Base-by-base conservation (phyloP, 176 grass and related monocot species). In the Zoysia pacifica region DNA sequence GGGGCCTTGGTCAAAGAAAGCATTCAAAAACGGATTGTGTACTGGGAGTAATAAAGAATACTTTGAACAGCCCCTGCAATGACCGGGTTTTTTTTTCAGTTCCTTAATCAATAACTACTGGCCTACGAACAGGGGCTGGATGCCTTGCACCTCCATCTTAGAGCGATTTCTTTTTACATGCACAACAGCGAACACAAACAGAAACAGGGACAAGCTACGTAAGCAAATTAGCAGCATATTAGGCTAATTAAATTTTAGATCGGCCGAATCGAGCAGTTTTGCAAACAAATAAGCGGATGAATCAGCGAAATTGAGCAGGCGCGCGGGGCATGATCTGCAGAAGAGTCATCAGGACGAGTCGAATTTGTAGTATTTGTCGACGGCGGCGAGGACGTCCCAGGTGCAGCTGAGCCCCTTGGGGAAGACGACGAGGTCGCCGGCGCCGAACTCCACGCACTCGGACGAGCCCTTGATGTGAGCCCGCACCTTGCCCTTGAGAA, bases 351-450 rank as follows among this genome's bases (percentile, higher is more conserved):
- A 97, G 59, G 94, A 89, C 9, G 94, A 86, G 80, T 90, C 91
- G 70, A 97, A 97, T 59, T 94, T 92, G 90, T 97, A 97, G 87
- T 91, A 85, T 83, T 97, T 97, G 45, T 94, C 91, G 52, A 97
- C 90, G 67, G 89, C 87, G 53, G 89, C 90, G 28, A 71, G 45
- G 69, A 97, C 87, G 61, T 94, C 89, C 94, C 94, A 97, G 76
- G 91, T 94, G 90, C 91, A 97, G 80, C 91, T 90, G 13, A 94
- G 72, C 50, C 94, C 94, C 80, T 90, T 94, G 77, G 94, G 91
- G 88, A 97, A 92, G 75, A 94, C 73, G 37, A 97, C 91, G 65
- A 97, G 85, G 77, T 97, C 94, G 4, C 94, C 91, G 59, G 91
- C 94, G 72, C 91, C 91, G 18, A 97, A 92, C 89, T 97, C 94